phyloP scores from a whole-genome alignment of 2,329 filamentous ascomycete species.

The Pestalotiopsis sp. region DNA sequence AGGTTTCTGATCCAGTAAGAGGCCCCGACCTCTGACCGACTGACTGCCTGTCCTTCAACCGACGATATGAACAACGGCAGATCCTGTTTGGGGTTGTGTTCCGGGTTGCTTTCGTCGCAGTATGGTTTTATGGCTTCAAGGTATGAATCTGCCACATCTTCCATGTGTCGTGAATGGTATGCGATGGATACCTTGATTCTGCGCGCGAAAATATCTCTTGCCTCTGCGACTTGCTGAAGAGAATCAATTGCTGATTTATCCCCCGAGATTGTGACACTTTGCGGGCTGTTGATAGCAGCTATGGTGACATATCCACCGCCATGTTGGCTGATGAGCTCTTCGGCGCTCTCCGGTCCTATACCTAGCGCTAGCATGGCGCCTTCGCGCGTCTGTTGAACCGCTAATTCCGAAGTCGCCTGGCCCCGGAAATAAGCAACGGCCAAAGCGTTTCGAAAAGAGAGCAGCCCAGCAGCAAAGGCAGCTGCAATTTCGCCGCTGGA shows the following conservation, averaged over 20 bases:
- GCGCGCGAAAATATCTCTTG: not conserved
- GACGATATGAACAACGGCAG: too few relatives aligned
- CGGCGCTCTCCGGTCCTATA: not conserved
- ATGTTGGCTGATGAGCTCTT: not conserved
- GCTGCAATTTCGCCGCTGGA: conserved; percentile 1
- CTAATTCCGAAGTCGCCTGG: conserved; percentile 24
- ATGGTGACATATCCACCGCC: too few relatives aligned
- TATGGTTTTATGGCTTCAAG: not conserved
- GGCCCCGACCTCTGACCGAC: not conserved
- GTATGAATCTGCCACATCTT: not conserved
- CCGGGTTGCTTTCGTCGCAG: too few relatives aligned
- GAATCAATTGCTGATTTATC: conserved; percentile 9
- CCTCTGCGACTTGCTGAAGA: not conserved
- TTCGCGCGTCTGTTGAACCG: not conserved
- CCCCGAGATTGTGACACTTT: conserved; percentile 27
- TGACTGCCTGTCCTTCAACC: not conserved
- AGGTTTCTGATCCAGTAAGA: not conserved
- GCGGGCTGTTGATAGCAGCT: conserved; percentile 21
- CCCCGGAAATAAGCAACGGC: not conserved
- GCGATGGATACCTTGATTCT: not conserved
- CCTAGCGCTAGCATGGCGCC: conserved; percentile 1
- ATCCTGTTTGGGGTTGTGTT: too few relatives aligned
- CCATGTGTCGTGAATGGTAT: not conserved
- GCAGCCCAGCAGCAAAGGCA: not conserved
- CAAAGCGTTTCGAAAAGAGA: not conserved